These are phyloP conservation scores for Teunomyces atbi DNA, from an alignment of 805 yeast genomes.

Conservation along the genomic window DNA sequence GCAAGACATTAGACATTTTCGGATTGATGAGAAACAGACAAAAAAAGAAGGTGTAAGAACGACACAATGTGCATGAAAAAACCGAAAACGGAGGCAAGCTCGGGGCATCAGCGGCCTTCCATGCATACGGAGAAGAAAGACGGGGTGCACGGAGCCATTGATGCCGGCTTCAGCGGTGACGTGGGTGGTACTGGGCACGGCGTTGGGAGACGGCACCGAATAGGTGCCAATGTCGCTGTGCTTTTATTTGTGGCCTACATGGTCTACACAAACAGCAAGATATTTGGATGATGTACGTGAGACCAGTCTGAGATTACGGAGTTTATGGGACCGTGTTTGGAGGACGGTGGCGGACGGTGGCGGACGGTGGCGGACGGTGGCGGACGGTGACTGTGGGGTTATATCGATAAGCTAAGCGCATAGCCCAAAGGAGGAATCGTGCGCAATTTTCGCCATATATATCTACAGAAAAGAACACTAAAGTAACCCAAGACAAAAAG, in stretches of 20 bases:
- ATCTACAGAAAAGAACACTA: not conserved
- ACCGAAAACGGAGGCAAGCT: not conserved
- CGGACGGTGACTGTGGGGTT: too few species aligned
- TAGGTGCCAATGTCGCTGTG: not conserved
- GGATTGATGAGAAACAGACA: not conserved
- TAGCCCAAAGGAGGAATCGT: not conserved
- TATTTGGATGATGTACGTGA: too few species aligned
- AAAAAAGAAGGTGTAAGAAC: not conserved
- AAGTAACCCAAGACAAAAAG: not conserved
- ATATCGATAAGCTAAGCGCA: not conserved
- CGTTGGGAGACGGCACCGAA: not conserved
- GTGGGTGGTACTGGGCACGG: not conserved
- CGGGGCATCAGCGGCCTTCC: not conserved
- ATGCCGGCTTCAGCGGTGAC: too few species aligned
- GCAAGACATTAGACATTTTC: not conserved
- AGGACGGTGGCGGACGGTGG: too few species aligned
- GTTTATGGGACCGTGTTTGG: too few species aligned
- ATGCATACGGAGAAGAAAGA: not conserved
- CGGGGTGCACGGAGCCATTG: not conserved
- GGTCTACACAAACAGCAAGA: not conserved
- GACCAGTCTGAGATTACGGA: too few species aligned
- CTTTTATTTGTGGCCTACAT: not conserved
- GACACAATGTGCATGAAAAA: constrained; percentile 6
- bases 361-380: too few species aligned
- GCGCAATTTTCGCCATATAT: not conserved